Conservation (phyloP, 2,329 filamentous ascomycete species). For the Penicillium fuscoglaucum region DNA sequence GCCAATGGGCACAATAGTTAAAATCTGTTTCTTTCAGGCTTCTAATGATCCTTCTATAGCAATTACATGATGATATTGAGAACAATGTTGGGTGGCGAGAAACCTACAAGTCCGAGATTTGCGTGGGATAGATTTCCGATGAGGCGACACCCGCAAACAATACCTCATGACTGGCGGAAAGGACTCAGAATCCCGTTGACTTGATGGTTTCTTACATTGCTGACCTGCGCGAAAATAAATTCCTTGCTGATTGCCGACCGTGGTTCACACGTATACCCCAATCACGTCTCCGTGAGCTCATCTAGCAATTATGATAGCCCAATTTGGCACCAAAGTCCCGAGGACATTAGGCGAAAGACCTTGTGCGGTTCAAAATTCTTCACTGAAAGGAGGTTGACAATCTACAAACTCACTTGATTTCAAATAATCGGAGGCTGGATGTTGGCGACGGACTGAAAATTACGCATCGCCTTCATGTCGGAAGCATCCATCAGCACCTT, state of each 20-base stretch:
- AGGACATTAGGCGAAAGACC: neutral
- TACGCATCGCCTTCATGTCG: conserved; percentile 5
- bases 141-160: neutral
- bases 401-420: neutral
- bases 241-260: neutral
- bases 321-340: neutral
- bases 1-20: conserved; percentile 7
- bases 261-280: neutral
- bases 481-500: neutral
- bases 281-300: conserved; percentile 12
- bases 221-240: neutral
- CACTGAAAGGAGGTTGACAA: neutral
- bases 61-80: neutral
- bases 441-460: conserved; percentile 4
- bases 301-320: neutral
- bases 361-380: neutral
- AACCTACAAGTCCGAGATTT: neutral
- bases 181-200: neutral
- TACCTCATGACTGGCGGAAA: neutral
- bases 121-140: conserved; percentile 9
- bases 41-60: neutral
- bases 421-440: neutral
- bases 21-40: neutral
- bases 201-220: neutral
- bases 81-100: neutral